Percentiles rank a stretch among this genome's conserved stretches.
These are phyloP conservation scores for Jaltomata sinuosa DNA, from an alignment of 257 asterid genomes.

Conservation along the genomic window DNA sequence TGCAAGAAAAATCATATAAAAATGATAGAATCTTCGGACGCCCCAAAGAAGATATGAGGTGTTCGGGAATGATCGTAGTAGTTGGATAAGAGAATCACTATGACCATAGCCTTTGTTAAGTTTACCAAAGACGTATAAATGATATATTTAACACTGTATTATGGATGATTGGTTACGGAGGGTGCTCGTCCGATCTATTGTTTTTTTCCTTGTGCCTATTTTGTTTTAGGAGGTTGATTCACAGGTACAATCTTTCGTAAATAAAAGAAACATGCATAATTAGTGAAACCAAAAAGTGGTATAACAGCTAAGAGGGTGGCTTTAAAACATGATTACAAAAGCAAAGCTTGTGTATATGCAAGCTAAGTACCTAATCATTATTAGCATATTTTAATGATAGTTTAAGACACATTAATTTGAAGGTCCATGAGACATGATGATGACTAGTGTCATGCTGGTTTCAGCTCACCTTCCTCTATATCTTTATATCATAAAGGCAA, in stretches of 20 bases:
- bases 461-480: neutral
- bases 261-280: neutral
- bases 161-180: neutral
- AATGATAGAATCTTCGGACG: neutral
- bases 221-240: neutral
- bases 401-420: neutral
- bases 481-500: neutral
- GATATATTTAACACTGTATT: neutral
- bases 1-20: neutral
- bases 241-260: neutral
- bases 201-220: neutral
- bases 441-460: neutral
- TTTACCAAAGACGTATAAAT: neutral
- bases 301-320: constrained; percentile 31
- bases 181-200: neutral
- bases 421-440: neutral
- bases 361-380: constrained; percentile 9
- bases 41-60: neutral
- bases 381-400: neutral
- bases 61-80: neutral
- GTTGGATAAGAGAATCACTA: neutral
- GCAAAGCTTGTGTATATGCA: constrained; percentile 7
- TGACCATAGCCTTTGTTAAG: neutral
- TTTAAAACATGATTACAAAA: constrained; percentile 21
- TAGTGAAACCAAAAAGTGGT: neutral